phyloP scores from a whole-genome alignment of 257 asterid genomes.

The Lycium ferocissimum region DNA sequence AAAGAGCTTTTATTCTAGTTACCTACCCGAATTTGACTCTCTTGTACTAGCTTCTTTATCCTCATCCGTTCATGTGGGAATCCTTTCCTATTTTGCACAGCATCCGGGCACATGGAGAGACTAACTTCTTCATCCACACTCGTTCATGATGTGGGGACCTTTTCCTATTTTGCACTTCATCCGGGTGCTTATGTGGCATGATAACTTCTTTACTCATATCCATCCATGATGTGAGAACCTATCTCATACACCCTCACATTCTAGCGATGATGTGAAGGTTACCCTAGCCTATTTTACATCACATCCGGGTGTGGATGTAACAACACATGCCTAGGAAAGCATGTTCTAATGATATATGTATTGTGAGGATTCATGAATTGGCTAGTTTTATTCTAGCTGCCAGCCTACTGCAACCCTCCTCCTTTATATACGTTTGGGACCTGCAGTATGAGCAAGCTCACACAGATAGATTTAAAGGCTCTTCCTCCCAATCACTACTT shows the following conservation, averaged over 20 bases:
- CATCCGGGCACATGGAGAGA: neutral
- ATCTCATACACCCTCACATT: neutral
- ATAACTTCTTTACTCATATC: neutral
- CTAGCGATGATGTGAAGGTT: neutral
- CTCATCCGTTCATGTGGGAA: neutral
- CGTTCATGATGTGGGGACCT: neutral
- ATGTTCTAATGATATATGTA: neutral
- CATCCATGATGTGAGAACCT: neutral
- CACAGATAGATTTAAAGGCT: neutral
- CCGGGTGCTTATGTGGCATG: neutral
- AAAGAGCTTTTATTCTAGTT: neutral
- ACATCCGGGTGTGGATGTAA: neutral
- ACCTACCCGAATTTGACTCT: neutral
- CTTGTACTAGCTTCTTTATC: neutral
- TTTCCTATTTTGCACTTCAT: neutral
- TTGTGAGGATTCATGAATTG: neutral
- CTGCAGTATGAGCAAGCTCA: neutral
- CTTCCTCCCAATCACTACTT: neutral
- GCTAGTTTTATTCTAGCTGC: neutral
- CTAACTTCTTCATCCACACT: neutral
- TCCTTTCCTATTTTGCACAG: neutral
- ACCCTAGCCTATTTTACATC: neutral
- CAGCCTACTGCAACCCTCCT: neutral
- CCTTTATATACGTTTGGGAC: neutral
- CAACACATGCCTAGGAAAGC: neutral